These are phyloP conservation scores for Trametes punicea DNA, from an alignment of 768 basidiomycete genomes.

Conservation along the genomic window DNA sequence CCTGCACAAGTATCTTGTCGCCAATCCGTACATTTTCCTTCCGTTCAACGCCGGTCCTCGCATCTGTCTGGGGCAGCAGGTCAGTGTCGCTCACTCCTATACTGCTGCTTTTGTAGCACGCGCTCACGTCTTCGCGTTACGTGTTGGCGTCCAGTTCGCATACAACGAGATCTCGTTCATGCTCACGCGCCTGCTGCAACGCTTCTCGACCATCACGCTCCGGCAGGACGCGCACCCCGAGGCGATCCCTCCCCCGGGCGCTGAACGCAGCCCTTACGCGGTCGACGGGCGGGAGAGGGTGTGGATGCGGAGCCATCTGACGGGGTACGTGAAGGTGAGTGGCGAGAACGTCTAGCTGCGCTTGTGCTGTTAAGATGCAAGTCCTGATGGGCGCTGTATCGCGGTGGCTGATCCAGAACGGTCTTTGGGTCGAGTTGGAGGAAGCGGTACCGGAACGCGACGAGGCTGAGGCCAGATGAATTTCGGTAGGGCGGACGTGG, in stretches of 20 bases:
- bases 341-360: neutral
- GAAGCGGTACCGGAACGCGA: slow-evolving; percentile 21
- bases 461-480: too few species aligned
- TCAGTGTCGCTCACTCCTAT: neutral
- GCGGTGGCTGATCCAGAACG: slow-evolving; percentile 26
- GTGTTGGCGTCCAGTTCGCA: slow-evolving; percentile 50
- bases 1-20: slow-evolving; percentile 49
- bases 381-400: too few species aligned
- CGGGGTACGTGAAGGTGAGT: slow-evolving; percentile 47
- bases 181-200: slow-evolving; percentile 56
- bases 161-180: slow-evolving; percentile 65
- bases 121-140: neutral
- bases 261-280: slow-evolving; percentile 34
- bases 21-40: slow-evolving; percentile 53
- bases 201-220: slow-evolving; percentile 44
- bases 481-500: too few species aligned
- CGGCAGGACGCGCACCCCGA: slow-evolving; percentile 41
- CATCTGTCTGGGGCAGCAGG: slow-evolving; percentile 24
- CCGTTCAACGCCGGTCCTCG: slow-evolving; percentile 26
- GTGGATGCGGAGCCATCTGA: slow-evolving; percentile 49
- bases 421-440: slow-evolving; percentile 37
- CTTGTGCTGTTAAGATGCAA: too few species aligned
- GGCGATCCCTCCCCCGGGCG: slow-evolving; percentile 39
- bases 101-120: neutral
- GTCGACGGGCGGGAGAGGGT: slow-evolving; percentile 46